Evolutionary conservation across 2,329 filamentous ascomycete genomes (phyloP).

Genomic region (Biscogniauxia marginata): DNA sequence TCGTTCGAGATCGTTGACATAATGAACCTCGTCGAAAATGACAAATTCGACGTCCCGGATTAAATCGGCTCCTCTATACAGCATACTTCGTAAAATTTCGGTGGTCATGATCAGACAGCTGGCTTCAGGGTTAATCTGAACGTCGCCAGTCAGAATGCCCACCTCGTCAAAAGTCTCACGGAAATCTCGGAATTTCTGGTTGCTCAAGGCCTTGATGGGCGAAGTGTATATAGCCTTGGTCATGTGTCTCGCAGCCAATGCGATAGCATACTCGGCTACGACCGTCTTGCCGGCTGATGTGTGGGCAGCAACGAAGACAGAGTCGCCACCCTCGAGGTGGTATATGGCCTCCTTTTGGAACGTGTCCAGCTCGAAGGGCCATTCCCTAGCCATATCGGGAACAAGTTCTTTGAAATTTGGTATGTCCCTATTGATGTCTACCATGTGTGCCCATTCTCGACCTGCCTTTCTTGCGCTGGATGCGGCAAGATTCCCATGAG

Average conservation of each 20-base stretch:
- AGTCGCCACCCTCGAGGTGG: conserved; percentile 93
- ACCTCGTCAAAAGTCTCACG: conserved; percentile 89
- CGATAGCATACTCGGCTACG: conserved; percentile 96
- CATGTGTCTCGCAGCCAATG: conserved; percentile 96
- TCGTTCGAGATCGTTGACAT: conserved; percentile 93
- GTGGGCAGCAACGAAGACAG: conserved; percentile 95
- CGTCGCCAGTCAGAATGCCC: conserved; percentile 93
- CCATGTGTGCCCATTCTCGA: conserved; percentile 96
- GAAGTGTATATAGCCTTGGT: conserved; percentile 99
- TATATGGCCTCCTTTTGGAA: conserved; percentile 99
- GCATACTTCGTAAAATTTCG: conserved; percentile 96
- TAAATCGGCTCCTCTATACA: conserved; percentile 91
- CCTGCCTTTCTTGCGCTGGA: conserved; percentile 72
- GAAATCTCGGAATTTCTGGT: conserved; percentile 98
- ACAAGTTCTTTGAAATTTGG: conserved; percentile 92
- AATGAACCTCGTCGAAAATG: conserved; percentile 98
- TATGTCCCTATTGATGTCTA: conserved; percentile 90
- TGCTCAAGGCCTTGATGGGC: conserved; percentile 96
- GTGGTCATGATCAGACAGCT: conserved; percentile 99
- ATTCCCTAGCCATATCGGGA: conserved; percentile 92
- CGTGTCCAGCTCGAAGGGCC: conserved; percentile 95
- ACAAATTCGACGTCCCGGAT: conserved; percentile 98
- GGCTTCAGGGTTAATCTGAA: conserved; percentile 95
- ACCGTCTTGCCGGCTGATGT: conserved; percentile 98
- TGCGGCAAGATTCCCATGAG: conserved; percentile 72